Base-by-base conservation (phyloP, 345 rosid species). In the Brassica napus region DNA sequence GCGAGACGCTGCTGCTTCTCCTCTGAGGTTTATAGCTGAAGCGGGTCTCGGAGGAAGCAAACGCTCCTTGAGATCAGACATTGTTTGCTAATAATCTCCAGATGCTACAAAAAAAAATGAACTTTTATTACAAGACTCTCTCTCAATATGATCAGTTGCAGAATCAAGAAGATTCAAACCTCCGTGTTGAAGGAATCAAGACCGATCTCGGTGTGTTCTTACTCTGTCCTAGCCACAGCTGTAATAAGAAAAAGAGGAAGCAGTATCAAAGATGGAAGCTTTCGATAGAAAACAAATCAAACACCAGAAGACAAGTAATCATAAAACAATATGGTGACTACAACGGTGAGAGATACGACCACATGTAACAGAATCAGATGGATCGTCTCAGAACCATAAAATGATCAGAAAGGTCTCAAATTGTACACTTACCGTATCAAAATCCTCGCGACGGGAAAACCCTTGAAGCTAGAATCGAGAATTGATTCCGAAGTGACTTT, bases 51-150 rank as follows among this genome's bases (percentile, higher is more conserved):
- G 90, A 0, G 97, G 97, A 47, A 93, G 93, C 82, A 95, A 84
- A 16, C 90, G 91, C 78, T 93, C 99, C 71, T 93, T 93, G 67
- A 91, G 87, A 21, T 93, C 98, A 58, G 89, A 88, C 99, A 95
- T 94, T 77, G 79, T 63, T 68, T 26, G 47, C 47, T 39, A 39
- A 39, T 39, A 21, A 78, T 72, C 77, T 71, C 32, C 39, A 35
- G 67, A 69, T 10, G 65, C 83, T 75, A 26, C 4, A 65, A 65
- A 32, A 58, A 23, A n/a, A 34, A 11, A 37, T 21, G 26, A 49
- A 49, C 57, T 49, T 14, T 49, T 14, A 54, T 34, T 2, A 39
- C 11, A 65, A 55, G 18, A 65, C 15, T n/a, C 64, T 65, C 54
- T 64, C 42, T 35, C 2, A 2, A 42, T 18, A 55, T 57, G 42